A percentile compares a stretch with the other conserved stretches of the same genome.
Evolutionary conservation across 768 basidiomycete species (phyloP).

Genomic region (Termitomyces bulborhizus): DNA sequence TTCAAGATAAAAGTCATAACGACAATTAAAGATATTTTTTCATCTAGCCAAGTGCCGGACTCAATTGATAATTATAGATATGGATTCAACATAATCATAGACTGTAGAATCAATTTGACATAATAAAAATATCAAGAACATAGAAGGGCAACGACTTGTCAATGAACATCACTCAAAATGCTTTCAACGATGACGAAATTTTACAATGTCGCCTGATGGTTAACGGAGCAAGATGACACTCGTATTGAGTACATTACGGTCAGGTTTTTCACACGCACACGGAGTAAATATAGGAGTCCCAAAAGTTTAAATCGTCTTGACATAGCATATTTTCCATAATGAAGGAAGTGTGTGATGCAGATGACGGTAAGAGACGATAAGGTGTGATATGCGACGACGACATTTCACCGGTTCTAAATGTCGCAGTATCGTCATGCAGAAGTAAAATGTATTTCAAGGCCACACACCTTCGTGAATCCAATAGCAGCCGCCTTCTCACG

Average conservation of each 20-base stretch:
- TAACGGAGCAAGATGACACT: neutral
- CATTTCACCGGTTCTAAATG: slow-evolving; percentile 38
- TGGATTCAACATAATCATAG: no score
- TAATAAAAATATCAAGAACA: no score
- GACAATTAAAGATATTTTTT: no score
- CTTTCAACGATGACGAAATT: neutral
- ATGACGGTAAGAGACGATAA: neutral
- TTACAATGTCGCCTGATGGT: neutral
- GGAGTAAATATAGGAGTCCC: neutral
- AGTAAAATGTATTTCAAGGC: neutral
- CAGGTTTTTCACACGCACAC: neutral
- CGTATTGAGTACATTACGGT: neutral
- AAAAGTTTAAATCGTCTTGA: slow-evolving; percentile 4
- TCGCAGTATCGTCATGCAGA: neutral
- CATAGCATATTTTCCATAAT: slow-evolving; percentile 15
- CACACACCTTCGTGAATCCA: slow-evolving; percentile 90
- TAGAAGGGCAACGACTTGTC: no score
- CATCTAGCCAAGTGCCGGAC: no score
- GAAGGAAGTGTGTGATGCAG: slow-evolving; percentile 6
- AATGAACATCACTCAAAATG: no score
- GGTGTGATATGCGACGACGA: neutral
- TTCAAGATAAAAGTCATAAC: no score
- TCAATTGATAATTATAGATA: no score
- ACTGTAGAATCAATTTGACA: no score
- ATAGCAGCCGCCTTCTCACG: slow-evolving; percentile 92